phyloP scores from a whole-genome alignment of 176 grass and related monocot species.

The Hordeum vulgare region DNA sequence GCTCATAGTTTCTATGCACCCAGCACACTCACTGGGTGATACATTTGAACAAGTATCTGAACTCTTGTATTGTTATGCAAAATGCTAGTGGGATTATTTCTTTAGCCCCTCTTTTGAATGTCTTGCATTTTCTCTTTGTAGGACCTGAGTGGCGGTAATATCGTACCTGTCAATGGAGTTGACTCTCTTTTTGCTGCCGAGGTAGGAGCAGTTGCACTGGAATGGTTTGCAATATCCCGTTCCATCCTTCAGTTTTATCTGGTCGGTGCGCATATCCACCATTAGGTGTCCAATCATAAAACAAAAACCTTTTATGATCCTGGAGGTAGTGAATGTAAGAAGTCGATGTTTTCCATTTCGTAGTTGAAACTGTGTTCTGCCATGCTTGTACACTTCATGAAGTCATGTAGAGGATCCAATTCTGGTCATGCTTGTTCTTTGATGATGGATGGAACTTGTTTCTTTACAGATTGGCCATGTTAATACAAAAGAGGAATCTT shows the following conservation, averaged over 20 bases:
- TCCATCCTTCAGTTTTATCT: slow-evolving; percentile 2
- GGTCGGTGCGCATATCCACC: not conserved
- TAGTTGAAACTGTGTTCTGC: not conserved
- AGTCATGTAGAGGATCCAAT: not conserved
- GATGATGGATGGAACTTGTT: not conserved
- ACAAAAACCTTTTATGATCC: not conserved
- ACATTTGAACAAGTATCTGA: slow-evolving; percentile 35
- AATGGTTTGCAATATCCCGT: not conserved
- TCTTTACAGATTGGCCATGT: slow-evolving; percentile 14
- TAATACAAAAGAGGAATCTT: not conserved
- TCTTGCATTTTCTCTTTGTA: slow-evolving; percentile 7
- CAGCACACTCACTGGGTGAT: slow-evolving; percentile 33
- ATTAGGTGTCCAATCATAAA: not conserved
- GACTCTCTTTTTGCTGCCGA: slow-evolving; percentile 27
- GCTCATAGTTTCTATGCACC: slow-evolving; percentile 29
- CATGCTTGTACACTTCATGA: not conserved
- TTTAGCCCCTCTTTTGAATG: not conserved
- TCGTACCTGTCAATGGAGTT: slow-evolving; percentile 22
- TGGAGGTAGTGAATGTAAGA: not conserved
- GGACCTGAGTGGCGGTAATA: not conserved
- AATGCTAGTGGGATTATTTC: not conserved
- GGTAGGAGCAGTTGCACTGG: slow-evolving; percentile 5
- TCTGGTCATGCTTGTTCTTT: not conserved
- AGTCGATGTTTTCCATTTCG: not conserved
- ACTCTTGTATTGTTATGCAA: not conserved